Conservation (phyloP, 495 filamentous ascomycete species). For the Talaromyces stipitatus region DNA sequence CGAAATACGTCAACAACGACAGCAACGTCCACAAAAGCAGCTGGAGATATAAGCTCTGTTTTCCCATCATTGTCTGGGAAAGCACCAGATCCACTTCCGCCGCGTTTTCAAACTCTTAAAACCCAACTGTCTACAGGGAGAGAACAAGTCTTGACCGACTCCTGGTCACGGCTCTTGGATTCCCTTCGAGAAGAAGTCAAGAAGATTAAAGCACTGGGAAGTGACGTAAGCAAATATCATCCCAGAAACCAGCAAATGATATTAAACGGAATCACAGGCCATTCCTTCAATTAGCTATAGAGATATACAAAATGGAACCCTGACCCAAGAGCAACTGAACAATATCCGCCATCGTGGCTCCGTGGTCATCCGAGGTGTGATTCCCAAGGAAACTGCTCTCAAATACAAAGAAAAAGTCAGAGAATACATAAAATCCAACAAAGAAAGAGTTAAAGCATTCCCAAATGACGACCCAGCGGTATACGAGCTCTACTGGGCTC, state of each 20-base stretch:
- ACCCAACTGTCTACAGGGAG: constrained; percentile 50
- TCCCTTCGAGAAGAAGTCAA: constrained; percentile 42
- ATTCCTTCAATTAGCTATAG: constrained; percentile 45
- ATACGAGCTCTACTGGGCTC: constrained; percentile 86
- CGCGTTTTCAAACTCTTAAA: constrained; percentile 75
- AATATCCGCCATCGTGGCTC: constrained; percentile 47
- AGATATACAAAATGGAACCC: constrained; percentile 25
- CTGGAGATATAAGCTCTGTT: constrained; percentile 62
- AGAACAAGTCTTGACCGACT: constrained; percentile 51
- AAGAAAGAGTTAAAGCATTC: constrained; percentile 40
- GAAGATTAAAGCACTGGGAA: constrained; percentile 39
- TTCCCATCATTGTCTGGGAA: constrained; percentile 64
- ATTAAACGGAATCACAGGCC: constrained; percentile 8
- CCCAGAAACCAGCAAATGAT: not conserved
- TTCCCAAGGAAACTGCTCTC: constrained; percentile 32
- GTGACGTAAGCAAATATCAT: constrained; percentile 30
- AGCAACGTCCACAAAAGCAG: constrained; percentile 11
- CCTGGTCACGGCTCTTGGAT: constrained; percentile 66
- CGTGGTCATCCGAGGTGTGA: constrained; percentile 50
- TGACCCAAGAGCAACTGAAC: constrained; percentile 12
- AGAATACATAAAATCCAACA: constrained; percentile 54
- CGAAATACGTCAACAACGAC: not conserved
- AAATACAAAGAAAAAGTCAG: constrained; percentile 38
- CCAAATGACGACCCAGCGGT: constrained; percentile 62
- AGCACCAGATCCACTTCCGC: constrained; percentile 51